A percentile compares a stretch with the other conserved stretches of the same genome.
Conservation (phyloP, 2,329 filamentous ascomycete genomes). For the Lasiodiplodia sp. region DNA sequence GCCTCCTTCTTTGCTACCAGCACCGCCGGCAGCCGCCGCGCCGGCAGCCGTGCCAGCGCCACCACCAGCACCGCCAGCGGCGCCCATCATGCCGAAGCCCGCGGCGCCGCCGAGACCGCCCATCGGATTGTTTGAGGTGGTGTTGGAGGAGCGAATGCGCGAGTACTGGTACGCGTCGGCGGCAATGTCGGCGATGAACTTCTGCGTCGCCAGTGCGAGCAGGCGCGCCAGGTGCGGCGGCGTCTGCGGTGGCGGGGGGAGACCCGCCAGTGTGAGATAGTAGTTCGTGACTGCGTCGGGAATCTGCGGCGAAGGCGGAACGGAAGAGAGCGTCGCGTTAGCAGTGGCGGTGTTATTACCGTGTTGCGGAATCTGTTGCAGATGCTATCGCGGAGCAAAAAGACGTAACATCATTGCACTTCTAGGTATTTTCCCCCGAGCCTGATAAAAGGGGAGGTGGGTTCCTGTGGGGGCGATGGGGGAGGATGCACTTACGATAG, state of each 20-base stretch:
- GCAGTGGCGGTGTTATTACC: constrained; percentile 28
- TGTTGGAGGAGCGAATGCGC: constrained; percentile 92
- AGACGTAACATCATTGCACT: background rate
- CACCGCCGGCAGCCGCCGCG: constrained; percentile 36
- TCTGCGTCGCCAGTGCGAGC: constrained; percentile 96
- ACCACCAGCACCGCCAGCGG: constrained; percentile 57
- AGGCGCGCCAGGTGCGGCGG: constrained; percentile 90
- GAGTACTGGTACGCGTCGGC: constrained; percentile 98
- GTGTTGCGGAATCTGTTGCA: background rate
- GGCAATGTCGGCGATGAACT: constrained; percentile 97
- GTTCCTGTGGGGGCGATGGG: background rate
- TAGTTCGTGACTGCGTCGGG: constrained; percentile 97
- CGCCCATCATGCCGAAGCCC: constrained; percentile 71
- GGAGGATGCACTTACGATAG: constrained; percentile 72
- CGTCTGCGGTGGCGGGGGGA: constrained; percentile 89
- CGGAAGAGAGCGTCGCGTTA: constrained; percentile 3
- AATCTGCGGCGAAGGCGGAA: constrained; percentile 65
- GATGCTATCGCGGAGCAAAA: background rate
- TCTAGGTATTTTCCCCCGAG: background rate
- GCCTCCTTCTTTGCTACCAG: constrained; percentile 41
- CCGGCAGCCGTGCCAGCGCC: constrained; percentile 62
- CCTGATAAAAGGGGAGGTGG: background rate
- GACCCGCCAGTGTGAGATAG: constrained; percentile 94
- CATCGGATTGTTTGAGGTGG: constrained; percentile 89
- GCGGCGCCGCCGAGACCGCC: constrained; percentile 80